A percentile compares a stretch with the other conserved stretches of the same genome.
phyloP scores from a whole-genome alignment of 352 stramenopile species.

The Phytophthora uliginosa region DNA sequence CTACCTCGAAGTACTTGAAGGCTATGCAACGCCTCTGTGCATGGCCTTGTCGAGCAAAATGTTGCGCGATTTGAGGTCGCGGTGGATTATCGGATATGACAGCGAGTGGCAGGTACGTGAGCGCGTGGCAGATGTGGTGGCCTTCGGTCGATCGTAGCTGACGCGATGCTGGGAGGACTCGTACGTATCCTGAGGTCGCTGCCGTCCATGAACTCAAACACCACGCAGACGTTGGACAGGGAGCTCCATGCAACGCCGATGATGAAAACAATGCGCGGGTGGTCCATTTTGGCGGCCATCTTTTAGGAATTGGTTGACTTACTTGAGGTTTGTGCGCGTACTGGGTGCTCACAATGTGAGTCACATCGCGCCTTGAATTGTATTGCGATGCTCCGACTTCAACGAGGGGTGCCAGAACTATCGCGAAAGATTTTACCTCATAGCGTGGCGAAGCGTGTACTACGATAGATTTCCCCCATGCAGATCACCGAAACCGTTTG shows the following conservation, averaged over 20 bases:
- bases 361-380: too few species aligned
- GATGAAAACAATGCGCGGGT: background rate
- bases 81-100: background rate
- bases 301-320: background rate
- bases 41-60: background rate
- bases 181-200: background rate
- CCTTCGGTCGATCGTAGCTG: background rate
- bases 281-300: background rate
- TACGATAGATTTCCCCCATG: too few species aligned
- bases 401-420: too few species aligned
- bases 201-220: background rate
- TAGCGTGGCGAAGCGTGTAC: too few species aligned
- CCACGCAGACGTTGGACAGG: background rate
- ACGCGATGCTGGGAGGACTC: background rate
- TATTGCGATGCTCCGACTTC: too few species aligned
- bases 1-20: background rate
- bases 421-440: too few species aligned
- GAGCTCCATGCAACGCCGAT: background rate
- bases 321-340: background rate
- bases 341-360: too few species aligned
- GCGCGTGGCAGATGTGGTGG: background rate
- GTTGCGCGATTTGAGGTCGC: background rate
- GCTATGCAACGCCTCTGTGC: slow-evolving; percentile 22
- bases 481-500: too few species aligned
- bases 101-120: background rate